phyloP scores from a whole-genome alignment of 352 stramenopile genomes.

The Globisporangium mamillatum region DNA sequence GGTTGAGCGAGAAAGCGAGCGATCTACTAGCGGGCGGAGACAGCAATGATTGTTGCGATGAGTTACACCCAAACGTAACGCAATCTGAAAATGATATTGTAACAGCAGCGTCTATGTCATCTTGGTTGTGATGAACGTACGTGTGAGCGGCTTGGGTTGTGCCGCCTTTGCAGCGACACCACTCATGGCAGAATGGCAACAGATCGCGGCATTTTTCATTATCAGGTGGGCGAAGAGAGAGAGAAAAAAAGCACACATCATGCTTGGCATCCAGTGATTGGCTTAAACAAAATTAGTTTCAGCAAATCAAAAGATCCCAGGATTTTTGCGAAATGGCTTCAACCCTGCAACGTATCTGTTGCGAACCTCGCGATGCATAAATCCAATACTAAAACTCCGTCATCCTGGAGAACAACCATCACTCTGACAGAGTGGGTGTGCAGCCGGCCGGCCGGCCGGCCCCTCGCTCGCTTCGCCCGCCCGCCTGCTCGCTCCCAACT shows the following conservation, averaged over 20 bases:
- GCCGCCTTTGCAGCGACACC: neutral
- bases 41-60: neutral
- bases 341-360: neutral
- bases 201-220: neutral
- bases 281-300: neutral
- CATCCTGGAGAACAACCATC: neutral
- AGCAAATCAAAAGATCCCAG: neutral
- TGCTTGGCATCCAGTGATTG: neutral
- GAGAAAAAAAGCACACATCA: neutral
- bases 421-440: conserved; percentile 3
- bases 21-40: neutral
- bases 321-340: neutral
- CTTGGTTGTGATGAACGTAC: neutral
- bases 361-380: neutral
- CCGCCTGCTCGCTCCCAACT: neutral
- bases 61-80: neutral
- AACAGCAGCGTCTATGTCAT: neutral
- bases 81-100: neutral
- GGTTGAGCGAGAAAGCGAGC: neutral
- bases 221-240: neutral
- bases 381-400: neutral
- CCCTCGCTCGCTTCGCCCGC: neutral
- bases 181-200: neutral
- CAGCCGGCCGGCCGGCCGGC: neutral
- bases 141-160: neutral